A percentile compares a stretch with the other conserved stretches of the same genome.
phyloP scores from a whole-genome alignment of 805 yeast species.

The Teunomyces funiuensis region DNA sequence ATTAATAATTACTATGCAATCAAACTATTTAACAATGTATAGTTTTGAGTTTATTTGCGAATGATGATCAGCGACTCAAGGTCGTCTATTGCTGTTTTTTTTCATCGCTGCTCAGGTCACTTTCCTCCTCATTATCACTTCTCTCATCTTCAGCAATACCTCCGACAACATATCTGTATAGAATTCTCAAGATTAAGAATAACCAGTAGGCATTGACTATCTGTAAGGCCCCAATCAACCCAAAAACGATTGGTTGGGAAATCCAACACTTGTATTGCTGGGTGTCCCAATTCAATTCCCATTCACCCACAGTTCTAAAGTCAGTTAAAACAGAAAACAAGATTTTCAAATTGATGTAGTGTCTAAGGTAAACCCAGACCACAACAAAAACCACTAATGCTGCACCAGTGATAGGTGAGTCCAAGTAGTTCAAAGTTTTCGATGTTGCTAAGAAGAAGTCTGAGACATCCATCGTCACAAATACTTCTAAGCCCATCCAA shows the following conservation, averaged over 20 bases:
- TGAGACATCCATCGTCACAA: constrained; percentile 93
- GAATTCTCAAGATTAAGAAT: constrained; percentile 73
- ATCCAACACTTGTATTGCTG: constrained; percentile 97
- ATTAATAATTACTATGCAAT: neutral
- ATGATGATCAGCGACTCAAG: too few relatives aligned
- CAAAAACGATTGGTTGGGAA: constrained; percentile 86
- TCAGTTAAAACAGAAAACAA: constrained; percentile 85
- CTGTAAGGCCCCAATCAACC: constrained; percentile 76
- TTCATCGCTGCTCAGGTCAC: constrained; percentile 14
- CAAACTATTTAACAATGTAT: too few relatives aligned
- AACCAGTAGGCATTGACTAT: constrained; percentile 88
- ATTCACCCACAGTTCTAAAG: constrained; percentile 82
- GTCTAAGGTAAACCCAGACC: constrained; percentile 88
- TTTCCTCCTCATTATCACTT: constrained; percentile 78
- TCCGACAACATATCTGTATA: constrained; percentile 59
- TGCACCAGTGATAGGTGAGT: constrained; percentile 60
- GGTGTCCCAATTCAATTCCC: constrained; percentile 75
- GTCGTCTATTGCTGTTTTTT: constrained; percentile 15
- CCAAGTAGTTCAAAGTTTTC: constrained; percentile 83
- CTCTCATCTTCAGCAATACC: constrained; percentile 78
- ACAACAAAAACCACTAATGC: constrained; percentile 66
- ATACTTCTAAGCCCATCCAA: constrained; percentile 89
- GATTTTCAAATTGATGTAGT: constrained; percentile 75
- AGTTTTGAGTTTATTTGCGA: too few relatives aligned
- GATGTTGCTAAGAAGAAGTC: constrained; percentile 85